Conservation (phyloP, 2,329 filamentous ascomycete species). For the Fusarium mangiferae region DNA sequence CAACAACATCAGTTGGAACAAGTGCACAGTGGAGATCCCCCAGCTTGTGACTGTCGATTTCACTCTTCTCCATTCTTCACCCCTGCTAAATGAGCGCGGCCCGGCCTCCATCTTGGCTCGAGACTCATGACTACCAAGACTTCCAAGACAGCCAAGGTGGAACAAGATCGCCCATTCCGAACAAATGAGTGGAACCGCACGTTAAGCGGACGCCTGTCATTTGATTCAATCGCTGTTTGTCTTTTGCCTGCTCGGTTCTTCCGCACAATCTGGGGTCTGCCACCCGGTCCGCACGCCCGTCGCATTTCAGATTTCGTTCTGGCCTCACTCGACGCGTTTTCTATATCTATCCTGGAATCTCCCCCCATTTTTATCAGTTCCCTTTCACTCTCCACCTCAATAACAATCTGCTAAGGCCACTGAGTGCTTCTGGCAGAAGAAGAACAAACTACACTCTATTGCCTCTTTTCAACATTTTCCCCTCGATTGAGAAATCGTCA, state of each 20-base stretch:
- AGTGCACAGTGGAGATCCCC: background rate
- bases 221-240: background rate
- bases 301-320: background rate
- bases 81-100: background rate
- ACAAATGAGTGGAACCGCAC: background rate
- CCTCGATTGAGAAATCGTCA: background rate
- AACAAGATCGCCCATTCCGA: slow-evolving; percentile 28
- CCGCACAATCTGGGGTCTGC: slow-evolving; percentile 18
- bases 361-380: background rate
- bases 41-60: slow-evolving; percentile 16
- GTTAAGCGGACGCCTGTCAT: background rate
- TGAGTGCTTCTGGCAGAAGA: background rate
- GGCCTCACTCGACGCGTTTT: background rate
- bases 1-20: slow-evolving; percentile 1
- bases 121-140: slow-evolving; percentile 21
- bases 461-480: too few relatives aligned
- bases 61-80: background rate
- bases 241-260: slow-evolving; percentile 21
- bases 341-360: slow-evolving; percentile 18
- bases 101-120: slow-evolving; percentile 21
- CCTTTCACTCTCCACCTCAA: background rate
- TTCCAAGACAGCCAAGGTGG: slow-evolving; percentile 31
- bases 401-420: background rate
- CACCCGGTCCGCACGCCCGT: slow-evolving; percentile 23
- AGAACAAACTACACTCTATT: background rate